Evolutionary conservation across 2,329 filamentous ascomycete species (phyloP).

Genomic region (Neonectria neomacrospora): DNA sequence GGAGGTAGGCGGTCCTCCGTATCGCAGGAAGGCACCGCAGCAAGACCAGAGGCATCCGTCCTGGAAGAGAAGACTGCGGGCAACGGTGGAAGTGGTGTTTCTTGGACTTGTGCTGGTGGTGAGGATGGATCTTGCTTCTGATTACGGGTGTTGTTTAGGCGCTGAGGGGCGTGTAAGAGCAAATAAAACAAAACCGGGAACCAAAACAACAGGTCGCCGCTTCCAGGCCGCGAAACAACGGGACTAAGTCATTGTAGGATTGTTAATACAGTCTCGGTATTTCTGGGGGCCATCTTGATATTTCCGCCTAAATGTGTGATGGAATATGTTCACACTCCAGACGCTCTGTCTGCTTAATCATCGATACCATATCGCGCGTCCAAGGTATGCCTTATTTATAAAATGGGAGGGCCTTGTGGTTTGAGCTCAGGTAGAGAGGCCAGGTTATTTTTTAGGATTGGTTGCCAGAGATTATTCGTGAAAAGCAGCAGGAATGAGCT

Average conservation of each 20-base stretch:
- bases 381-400: too few species aligned
- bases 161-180: constrained; percentile 6
- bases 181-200: not conserved
- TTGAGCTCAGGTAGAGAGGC: too few species aligned
- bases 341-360: too few species aligned
- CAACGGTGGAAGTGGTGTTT: not conserved
- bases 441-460: too few species aligned
- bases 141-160: constrained; percentile 13
- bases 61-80: not conserved
- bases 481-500: not conserved
- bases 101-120: not conserved
- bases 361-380: too few species aligned
- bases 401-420: too few species aligned
- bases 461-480: too few species aligned
- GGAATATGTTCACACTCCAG: not conserved
- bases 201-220: constrained; percentile 13
- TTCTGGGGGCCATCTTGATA: constrained; percentile 2
- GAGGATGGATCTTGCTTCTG: constrained; percentile 10
- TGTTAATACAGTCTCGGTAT: constrained; percentile 20
- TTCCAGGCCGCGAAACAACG: not conserved
- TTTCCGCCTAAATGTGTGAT: not conserved
- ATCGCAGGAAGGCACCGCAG: not conserved
- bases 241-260: constrained; percentile 4
- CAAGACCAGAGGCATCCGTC: not conserved
- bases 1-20: constrained; percentile 50